Conservation (phyloP, 129 eudicot species). For the Lactuca sativa region DNA sequence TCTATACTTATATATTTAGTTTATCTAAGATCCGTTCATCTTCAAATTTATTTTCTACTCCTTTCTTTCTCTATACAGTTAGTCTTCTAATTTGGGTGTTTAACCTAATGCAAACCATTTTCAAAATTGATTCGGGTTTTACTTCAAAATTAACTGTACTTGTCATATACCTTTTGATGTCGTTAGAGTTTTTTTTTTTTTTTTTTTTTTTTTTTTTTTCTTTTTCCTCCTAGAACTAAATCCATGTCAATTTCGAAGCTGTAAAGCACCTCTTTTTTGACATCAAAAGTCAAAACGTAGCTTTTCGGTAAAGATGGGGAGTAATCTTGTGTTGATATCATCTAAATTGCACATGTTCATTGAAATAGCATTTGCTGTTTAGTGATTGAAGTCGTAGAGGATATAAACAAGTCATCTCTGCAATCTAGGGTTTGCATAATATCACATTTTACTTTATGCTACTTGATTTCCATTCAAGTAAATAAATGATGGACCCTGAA, state of each 20-base stretch:
- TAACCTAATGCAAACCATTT: slow-evolving; percentile 20
- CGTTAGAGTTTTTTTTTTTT: neutral
- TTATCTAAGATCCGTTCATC: neutral
- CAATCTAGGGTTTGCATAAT: neutral
- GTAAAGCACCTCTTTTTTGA: slow-evolving; percentile 6
- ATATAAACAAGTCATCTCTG: neutral
- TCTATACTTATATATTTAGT: slow-evolving; percentile 9
- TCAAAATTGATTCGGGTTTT: slow-evolving; percentile 12
- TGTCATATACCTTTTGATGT: neutral
- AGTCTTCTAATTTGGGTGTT: neutral
- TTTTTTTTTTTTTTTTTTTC: neutral
- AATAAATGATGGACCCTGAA: neutral
- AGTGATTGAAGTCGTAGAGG: neutral
- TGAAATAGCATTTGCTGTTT: neutral
- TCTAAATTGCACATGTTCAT: neutral
- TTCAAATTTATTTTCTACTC: neutral
- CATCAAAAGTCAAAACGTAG: slow-evolving; percentile 8
- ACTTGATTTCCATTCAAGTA: neutral
- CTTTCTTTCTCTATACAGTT: neutral
- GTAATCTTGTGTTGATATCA: neutral
- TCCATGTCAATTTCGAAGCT: slow-evolving; percentile 7
- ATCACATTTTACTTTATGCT: neutral
- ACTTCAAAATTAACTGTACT: slow-evolving; percentile 1
- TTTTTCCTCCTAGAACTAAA: neutral
- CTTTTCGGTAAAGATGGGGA: slow-evolving; percentile 8